A percentile compares a stretch with the other conserved stretches of the same genome.
These are phyloP conservation scores for Maudiozyma turicensis DNA, from an alignment of 805 yeast genomes.

Conservation along the genomic window DNA sequence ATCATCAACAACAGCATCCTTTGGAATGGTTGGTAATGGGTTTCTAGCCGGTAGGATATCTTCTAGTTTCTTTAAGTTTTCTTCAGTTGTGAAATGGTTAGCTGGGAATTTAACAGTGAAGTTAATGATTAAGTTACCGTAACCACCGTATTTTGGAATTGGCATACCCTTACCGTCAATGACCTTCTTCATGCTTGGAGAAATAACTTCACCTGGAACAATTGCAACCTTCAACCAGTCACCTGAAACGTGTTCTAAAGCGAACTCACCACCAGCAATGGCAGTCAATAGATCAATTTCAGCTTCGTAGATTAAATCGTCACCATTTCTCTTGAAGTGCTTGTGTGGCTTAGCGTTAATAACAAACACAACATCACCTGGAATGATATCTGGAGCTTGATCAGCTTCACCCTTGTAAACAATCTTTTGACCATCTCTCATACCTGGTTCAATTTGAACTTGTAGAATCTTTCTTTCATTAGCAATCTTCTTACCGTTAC, in stretches of 20 bases:
- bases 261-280: constrained; percentile 89
- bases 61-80: constrained; percentile 63
- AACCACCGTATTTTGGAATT: constrained; percentile 74
- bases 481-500: constrained; percentile 82
- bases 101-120: constrained; percentile 86
- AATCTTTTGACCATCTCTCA: constrained; percentile 87
- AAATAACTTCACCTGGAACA: constrained; percentile 84
- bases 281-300: constrained; percentile 91
- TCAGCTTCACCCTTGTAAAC: constrained; percentile 95
- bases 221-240: constrained; percentile 78
- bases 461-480: constrained; percentile 87
- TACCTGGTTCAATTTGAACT: constrained; percentile 94
- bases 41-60: constrained; percentile 70
- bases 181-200: constrained; percentile 76
- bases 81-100: constrained; percentile 63
- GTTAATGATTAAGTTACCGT: constrained; percentile 78
- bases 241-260: constrained; percentile 82
- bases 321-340: constrained; percentile 75
- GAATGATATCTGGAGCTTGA: constrained; percentile 87
- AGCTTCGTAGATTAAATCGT: constrained; percentile 75
- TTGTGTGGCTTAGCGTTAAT: constrained; percentile 85
- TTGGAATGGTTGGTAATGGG: constrained; percentile 45
- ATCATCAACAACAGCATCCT: constrained; percentile 70
- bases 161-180: constrained; percentile 98
- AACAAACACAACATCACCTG: constrained; percentile 93